These are phyloP conservation scores for Cryomyces antarcticus DNA, from an alignment of 495 filamentous ascomycete species.

Conservation along the genomic window DNA sequence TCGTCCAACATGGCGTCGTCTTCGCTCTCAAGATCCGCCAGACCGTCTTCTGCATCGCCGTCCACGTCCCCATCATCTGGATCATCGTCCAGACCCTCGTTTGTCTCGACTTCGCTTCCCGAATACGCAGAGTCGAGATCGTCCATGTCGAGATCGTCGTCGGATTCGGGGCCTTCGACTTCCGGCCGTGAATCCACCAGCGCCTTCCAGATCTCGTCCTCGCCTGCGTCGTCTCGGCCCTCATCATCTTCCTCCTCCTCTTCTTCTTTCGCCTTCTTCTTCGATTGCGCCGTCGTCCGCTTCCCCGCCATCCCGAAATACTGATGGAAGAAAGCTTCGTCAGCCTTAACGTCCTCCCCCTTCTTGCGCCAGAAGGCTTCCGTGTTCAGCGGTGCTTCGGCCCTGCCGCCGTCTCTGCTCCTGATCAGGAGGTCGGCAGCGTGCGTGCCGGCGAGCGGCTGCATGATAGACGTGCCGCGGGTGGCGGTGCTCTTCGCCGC, in stretches of 20 bases:
- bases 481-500: conserved; percentile 31
- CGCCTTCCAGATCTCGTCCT: conserved; percentile 83
- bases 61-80: conserved; percentile 22
- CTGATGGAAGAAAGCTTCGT: conserved; percentile 95
- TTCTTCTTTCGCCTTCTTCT: conserved; percentile 30
- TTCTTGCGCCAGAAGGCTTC: conserved; percentile 85
- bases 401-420: conserved; percentile 27
- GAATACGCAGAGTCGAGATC: conserved; percentile 38
- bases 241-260: conserved; percentile 23
- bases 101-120: conserved; percentile 24
- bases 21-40: conserved; percentile 17
- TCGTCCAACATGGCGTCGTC: conserved; percentile 19
- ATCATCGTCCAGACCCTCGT: conserved; percentile 23
- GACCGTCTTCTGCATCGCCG: conserved; percentile 20
- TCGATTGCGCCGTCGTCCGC: conserved; percentile 28
- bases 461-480: conserved; percentile 82
- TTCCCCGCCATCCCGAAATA: conserved; percentile 76
- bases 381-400: conserved; percentile 46
- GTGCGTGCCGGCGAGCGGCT: conserved; percentile 54
- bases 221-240: conserved; percentile 20
- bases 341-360: conserved; percentile 61
- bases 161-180: conserved; percentile 43
- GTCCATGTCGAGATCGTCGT: conserved; percentile 42
- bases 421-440: conserved; percentile 38
- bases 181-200: conserved; percentile 65